Evolutionary conservation across 1,284 basidiomycete species (phyloP), one percentile per base, ranked within the genome.

Genomic region (Cryptococcus deneoformans): DNA sequence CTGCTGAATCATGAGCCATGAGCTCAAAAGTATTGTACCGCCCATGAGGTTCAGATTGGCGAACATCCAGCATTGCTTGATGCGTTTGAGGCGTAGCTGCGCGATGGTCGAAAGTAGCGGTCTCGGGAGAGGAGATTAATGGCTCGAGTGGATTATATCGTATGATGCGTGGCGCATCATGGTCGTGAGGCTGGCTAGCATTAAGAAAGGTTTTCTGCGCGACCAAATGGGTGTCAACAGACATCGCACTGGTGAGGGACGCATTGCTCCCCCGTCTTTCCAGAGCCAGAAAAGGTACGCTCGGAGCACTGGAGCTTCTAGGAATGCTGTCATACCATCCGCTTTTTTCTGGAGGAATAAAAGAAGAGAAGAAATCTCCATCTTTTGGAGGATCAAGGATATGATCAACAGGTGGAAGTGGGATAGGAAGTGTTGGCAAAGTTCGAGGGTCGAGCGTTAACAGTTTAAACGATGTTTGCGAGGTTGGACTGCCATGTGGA

Each of bases 301-400:
- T 38, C 38, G 60, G 60, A 6, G 60, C 57, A 14, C 57, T 59
- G 9, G 52, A 56, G 7, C 54, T 54, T 16, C 60, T 48, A 8
- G 60, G 54, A 12, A 54, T 38, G 38, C 35, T 36, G 2, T 39
- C 48, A n/a, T 11, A 14, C 35, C 38, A n/a, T 14, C 37, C 37
- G 12, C 10, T 5, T 40, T 36, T 50, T n/a, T 9, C 16, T 29
- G 50, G 50, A 5, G 50, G 11, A n/a, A 24, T 10, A 42, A 12
- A 38, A 11, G 49, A 24, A 34, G 35, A 5, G 16, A 62, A 59
- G 48, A 59, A 62, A 36, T 59, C 61, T 4, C 57, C 55, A 7
- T 46, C 42, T 5, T 37, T n/a, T 8, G 51, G 58, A 10, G 53
- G 54, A 42, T 57, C 50, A 5, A 46, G 47, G 9, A 54, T 42